Conservation (phyloP, 192 early-diverging fungal species). For the Spizellomyces sp. region DNA sequence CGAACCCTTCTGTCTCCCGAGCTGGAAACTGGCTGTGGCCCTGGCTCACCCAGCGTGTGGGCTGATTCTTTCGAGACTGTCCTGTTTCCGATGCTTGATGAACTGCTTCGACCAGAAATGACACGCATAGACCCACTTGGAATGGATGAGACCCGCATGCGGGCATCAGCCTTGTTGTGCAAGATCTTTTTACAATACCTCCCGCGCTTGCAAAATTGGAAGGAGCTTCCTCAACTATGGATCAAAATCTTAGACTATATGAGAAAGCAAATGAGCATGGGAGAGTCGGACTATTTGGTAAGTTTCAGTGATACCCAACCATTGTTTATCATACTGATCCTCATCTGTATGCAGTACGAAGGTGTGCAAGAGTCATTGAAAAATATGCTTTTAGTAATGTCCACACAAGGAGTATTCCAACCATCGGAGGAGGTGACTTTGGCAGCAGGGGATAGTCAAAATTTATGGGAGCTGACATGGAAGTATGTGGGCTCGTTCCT, state of each 20-base stretch:
- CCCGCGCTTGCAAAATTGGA: conserved; percentile 53
- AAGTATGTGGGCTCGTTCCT: conserved; percentile 59
- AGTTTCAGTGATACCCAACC: background rate
- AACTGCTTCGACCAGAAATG: conserved; percentile 76
- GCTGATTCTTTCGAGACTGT: conserved; percentile 79
- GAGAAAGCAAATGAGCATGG: conserved; percentile 62
- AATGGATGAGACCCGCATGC: conserved; percentile 76
- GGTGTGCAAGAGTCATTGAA: conserved; percentile 77
- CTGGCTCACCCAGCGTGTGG: conserved; percentile 44
- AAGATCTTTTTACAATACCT: conserved; percentile 80
- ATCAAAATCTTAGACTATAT: conserved; percentile 67
- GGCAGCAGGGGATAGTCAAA: conserved; percentile 24
- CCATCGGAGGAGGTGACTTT: conserved; percentile 19
- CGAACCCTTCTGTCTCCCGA: conserved; percentile 69
- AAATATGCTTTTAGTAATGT: conserved; percentile 83
- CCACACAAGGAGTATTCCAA: conserved; percentile 67
- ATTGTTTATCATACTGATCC: conserved; percentile 1
- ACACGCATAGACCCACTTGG: conserved; percentile 57
- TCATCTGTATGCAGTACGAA: conserved; percentile 53
- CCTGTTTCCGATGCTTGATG: conserved; percentile 85
- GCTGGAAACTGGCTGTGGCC: conserved; percentile 28
- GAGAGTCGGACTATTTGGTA: conserved; percentile 39
- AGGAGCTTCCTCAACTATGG: conserved; percentile 66
- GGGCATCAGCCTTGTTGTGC: conserved; percentile 67
- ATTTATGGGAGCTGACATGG: conserved; percentile 78